phyloP scores from a whole-genome alignment of 768 basidiomycete species.

The Lactarius tabidus region DNA sequence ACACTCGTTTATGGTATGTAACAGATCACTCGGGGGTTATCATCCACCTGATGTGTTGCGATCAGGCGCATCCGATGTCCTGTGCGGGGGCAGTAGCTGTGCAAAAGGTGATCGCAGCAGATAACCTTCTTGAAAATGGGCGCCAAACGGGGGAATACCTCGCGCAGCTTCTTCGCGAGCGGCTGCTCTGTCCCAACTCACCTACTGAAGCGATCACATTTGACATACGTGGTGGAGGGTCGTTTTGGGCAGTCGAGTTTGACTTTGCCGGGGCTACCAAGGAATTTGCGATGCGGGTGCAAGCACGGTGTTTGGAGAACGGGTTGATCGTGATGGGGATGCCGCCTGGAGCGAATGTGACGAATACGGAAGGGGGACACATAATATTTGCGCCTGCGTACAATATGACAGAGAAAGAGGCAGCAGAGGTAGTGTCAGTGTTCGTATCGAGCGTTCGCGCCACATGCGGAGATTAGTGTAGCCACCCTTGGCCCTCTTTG shows the following conservation, averaged over 20 bases:
- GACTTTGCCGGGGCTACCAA: slow-evolving; percentile 52
- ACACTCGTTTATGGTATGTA: slow-evolving; percentile 72
- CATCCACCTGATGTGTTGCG: not conserved
- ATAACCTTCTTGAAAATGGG: slow-evolving; percentile 67
- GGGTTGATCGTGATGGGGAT: slow-evolving; percentile 72
- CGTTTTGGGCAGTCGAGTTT: slow-evolving; percentile 84
- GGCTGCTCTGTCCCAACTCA: slow-evolving; percentile 53
- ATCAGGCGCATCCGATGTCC: slow-evolving; percentile 65
- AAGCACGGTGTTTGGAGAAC: slow-evolving; percentile 63
- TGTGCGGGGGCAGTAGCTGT: slow-evolving; percentile 82
- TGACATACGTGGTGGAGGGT: slow-evolving; percentile 80
- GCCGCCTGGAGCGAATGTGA: slow-evolving; percentile 60
- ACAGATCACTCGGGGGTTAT: not conserved
- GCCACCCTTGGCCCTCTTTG: slow-evolving; percentile 19
- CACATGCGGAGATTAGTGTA: slow-evolving; percentile 21
- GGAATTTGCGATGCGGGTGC: slow-evolving; percentile 63
- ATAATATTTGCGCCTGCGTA: slow-evolving; percentile 77
- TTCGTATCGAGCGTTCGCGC: slow-evolving; percentile 53
- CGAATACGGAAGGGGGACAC: slow-evolving; percentile 72
- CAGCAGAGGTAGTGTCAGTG: slow-evolving; percentile 61
- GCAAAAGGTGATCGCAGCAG: slow-evolving; percentile 62
- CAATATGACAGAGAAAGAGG: slow-evolving; percentile 65
- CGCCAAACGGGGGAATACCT: slow-evolving; percentile 58
- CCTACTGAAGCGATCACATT: slow-evolving; percentile 62
- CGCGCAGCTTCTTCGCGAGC: slow-evolving; percentile 46